Evolutionary conservation across 2,329 filamentous ascomycete species (phyloP), one percentile per base, ranked within the genome.

Genomic region (Salinomyces thailandicus): DNA sequence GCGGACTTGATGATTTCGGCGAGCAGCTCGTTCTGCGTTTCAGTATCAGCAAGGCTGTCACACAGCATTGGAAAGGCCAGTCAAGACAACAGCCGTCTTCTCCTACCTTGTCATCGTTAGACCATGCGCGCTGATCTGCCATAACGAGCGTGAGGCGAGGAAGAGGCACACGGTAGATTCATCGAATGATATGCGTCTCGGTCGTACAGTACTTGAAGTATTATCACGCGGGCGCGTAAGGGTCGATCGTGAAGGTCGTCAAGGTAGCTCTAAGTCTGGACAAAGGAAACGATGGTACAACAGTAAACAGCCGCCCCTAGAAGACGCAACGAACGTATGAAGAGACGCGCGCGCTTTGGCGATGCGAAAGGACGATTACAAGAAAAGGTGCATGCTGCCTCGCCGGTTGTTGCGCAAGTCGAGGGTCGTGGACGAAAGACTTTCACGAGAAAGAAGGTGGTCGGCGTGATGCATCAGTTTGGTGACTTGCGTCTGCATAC

Each of bases 1-100:
- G 62, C 60, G 28, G 58, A 59, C 51, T 69, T 73, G 46, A 73
- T 58, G 44, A 69, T 64, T 51, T 73, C 69, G 47, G 68, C 63
- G 45, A 73, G 61, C 38, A 73, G 53, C 31, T 55, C 53, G 40
- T 59, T 55, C 55, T 61, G 44, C 33, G 42, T 34, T 26, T 26
- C n/a, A n/a, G n/a, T n/a, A 8, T 37, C 24, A 33, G 30, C 31
- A 13, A 11, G 13, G 22, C n/a, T n/a, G n/a, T n/a, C n/a, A n/a
- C n/a, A n/a, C n/a, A n/a, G 20, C 20, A 24, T 26, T 26, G 22
- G 22, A 24, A 20, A 35, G 18, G 26, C 27, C 20, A 16, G 3
- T 29, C 15, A 5, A 13, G 13, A 5, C 4, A 2, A 18, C 39
- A 43, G 36, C 42, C 44, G 41, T 48, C 43, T 35, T 26, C 26